Evolutionary conservation across 1,284 basidiomycete species (phyloP), one percentile per base, ranked within the genome.

Genomic region (Paramarasmius palmivorus): DNA sequence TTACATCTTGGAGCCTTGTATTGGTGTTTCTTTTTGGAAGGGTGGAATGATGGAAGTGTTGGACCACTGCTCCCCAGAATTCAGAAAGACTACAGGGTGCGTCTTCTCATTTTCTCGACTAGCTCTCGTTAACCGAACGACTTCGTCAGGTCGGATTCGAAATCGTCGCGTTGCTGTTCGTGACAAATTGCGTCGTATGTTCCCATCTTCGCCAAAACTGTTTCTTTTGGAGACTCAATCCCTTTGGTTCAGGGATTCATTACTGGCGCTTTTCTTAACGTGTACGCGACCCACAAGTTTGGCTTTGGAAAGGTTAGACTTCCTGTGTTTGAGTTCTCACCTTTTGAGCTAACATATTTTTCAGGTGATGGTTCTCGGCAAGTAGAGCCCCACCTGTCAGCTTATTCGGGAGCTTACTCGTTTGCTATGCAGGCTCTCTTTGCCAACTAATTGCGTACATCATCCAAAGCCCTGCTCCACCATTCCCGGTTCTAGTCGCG

Each of bases 281-380:
- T 88, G 1, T 75, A 71, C 44, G 57, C 87, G n/a, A 79, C 75
- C 0, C 78, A 84, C 39, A 75, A 68, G 38, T 59, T 83, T 17
- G 83, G 83, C 0, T 84, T 88, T 59, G 86, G 85, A 50, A 82
- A 81, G 67, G 82, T 81, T 54, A 40, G 62, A 49, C 17, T 44
- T 25, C 23, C 23, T n/a, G n/a, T n/a, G n/a, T n/a, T n/a, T n/a
- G n/a, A n/a, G n/a, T n/a, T n/a, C n/a, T n/a, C n/a, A n/a, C n/a
- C n/a, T n/a, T n/a, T n/a, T n/a, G n/a, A n/a, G n/a, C n/a, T n/a
- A n/a, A n/a, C n/a, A n/a, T n/a, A n/a, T 48, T 32, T 46, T 14
- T 39, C 37, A 29, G 17, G 40, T 7, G 17, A 49, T 25, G 17
- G 19, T 23, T 22, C 48, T 19, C 34, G 72, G 73, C 74, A 57